Base-by-base conservation (phyloP, 768 basidiomycete genomes). In the Russula abietina region DNA sequence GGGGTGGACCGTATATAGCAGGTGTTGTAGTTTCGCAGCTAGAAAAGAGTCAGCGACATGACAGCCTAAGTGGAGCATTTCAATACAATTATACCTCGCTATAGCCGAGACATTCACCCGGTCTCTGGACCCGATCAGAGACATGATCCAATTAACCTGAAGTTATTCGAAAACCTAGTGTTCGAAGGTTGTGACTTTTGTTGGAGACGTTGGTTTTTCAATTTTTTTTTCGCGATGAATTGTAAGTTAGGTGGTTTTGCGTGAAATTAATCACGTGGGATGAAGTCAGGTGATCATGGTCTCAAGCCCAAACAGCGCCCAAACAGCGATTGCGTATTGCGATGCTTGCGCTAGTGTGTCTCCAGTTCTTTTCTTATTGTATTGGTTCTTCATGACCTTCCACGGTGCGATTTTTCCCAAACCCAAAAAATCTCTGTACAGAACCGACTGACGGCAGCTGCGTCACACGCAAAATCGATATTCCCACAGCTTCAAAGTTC, bases 1-100 rank as follows among this genome's bases (percentile, higher is more conserved):
- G 22, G n/a, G n/a, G 51, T 36, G n/a, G n/a, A 24, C 43, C 59
- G 17, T 19, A 60, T 53, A 53, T 36, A 36, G 59, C 19, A 60
- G 52, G n/a, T 32, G 24, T 60, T 60, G 59, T 60, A 53, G 41
- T 52, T 28, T 16, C 14, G 1, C 22, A 46, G 14, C 36, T 24
- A 57, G 19, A 45, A 16, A 14, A 16, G 24, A 14, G 26, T n/a
- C 14, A 32, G 24, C 39, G 50, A 52, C 26, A 22, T 59, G 51
- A 46, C 52, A 38, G 49, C 36, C 19, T 49, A 24, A 19, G 39
- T 53, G 24, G 28, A 53, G 24, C 16, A 53, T 12, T 12, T 36
- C 48, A 3, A 32, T 46, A 46, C 43, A 32, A 16, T 26, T 4
- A 4, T 11, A 22, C 4, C 51, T 46, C 11, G 45, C 22, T 22